Conservation (phyloP, 352 stramenopile species). For the Phytophthora quininea region DNA sequence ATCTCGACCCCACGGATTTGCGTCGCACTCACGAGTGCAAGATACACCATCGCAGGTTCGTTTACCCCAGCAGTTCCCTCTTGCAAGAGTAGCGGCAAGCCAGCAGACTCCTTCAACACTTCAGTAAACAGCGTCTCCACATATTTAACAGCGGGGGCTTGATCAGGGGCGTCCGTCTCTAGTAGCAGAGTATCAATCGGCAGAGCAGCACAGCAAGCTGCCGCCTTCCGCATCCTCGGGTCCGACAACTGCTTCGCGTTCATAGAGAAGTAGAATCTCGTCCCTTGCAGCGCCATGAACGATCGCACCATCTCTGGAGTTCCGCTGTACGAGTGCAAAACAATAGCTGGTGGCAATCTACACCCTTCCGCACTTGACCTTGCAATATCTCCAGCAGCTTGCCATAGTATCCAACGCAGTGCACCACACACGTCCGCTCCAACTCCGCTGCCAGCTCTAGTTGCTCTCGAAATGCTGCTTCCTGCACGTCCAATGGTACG, state of each 20-base stretch:
- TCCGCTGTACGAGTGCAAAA: conserved; percentile 77
- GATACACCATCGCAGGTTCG: conserved; percentile 56
- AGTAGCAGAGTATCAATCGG: conserved; percentile 60
- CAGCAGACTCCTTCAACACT: background rate
- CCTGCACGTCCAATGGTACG: conserved; percentile 53
- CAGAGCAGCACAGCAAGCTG: conserved; percentile 41
- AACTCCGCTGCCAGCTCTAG: conserved; percentile 58
- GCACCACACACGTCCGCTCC: conserved; percentile 61
- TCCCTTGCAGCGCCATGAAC: conserved; percentile 49
- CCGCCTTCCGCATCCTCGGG: conserved; percentile 42
- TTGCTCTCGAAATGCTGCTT: conserved; percentile 55
- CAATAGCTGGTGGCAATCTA: conserved; percentile 41
- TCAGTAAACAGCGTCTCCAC: conserved; percentile 19
- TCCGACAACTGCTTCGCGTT: conserved; percentile 73
- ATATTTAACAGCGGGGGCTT: conserved; percentile 40
- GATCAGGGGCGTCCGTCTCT: conserved; percentile 79
- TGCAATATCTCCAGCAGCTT: conserved; percentile 70
- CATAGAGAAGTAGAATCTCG: conserved; percentile 75
- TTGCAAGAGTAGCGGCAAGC: conserved; percentile 22
- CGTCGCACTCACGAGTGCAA: conserved; percentile 52
- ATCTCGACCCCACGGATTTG: conserved; percentile 38
- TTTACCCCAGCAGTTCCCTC: conserved; percentile 38
- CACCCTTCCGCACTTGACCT: conserved; percentile 2
- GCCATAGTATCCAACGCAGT: conserved; percentile 76
- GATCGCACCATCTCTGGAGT: conserved; percentile 56